Evolutionary conservation across 225 moss, liverwort and hornwort species (phyloP).

Genomic region (Ulota crispa): DNA sequence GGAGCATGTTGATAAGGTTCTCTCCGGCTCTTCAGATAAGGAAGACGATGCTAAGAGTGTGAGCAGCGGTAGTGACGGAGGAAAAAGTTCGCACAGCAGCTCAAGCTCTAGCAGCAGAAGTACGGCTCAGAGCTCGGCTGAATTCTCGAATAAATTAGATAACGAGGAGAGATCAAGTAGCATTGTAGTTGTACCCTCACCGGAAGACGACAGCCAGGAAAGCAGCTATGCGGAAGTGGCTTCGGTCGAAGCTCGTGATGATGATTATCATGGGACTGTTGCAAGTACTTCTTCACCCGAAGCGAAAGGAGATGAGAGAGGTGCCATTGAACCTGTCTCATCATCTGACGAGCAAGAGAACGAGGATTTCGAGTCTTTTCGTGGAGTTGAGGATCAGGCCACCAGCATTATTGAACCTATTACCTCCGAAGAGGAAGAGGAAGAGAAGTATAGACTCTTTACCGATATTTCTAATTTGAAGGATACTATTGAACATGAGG

Average conservation of each 20-base stretch:
- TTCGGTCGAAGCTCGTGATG: conserved; percentile 34
- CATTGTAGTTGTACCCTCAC: conserved; percentile 43
- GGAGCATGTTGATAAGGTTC: conserved; percentile 27
- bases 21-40: conserved; percentile 35
- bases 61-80: conserved; percentile 34
- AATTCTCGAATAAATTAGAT: conserved; percentile 30
- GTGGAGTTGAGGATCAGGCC: conserved; percentile 35
- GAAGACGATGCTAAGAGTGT: conserved; percentile 36
- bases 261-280: conserved; percentile 27
- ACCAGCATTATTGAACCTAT: conserved; percentile 26
- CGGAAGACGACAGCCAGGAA: conserved; percentile 35
- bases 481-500: conserved; percentile 22
- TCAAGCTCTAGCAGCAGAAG: conserved; percentile 27
- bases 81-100: conserved; percentile 24
- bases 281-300: conserved; percentile 27
- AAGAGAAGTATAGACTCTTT: conserved; percentile 30
- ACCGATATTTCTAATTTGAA: conserved; percentile 31
- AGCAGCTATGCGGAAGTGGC: conserved; percentile 41
- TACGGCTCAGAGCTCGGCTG: conserved; percentile 7
- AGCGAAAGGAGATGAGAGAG: conserved; percentile 21
- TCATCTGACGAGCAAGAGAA: conserved; percentile 49
- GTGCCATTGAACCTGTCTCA: conserved; percentile 27
- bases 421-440: conserved; percentile 41
- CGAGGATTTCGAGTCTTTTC: conserved; percentile 5
- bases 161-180: conserved; percentile 48